Evolutionary conservation across 169 alveolate species (phyloP).

Genomic region (Plasmodium ovale): DNA sequence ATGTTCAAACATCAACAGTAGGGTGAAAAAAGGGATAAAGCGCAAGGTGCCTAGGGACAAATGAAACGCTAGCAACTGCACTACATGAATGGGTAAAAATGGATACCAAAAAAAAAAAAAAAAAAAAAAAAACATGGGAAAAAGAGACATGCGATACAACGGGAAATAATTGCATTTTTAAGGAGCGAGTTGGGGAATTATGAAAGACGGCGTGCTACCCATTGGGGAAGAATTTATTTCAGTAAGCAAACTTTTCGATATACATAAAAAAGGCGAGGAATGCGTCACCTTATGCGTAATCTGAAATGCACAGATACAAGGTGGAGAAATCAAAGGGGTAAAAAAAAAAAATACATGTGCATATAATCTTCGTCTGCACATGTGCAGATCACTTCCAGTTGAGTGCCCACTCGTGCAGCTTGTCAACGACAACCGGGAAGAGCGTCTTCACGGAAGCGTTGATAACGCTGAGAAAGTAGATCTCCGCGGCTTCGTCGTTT

Average conservation of each 20-base stretch:
- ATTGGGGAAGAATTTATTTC: too few species aligned
- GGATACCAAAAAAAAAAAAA: background rate
- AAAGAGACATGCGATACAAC: too few species aligned
- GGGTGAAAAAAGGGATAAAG: background rate
- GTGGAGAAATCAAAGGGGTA: background rate
- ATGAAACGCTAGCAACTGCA: too few species aligned
- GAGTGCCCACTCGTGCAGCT: slow-evolving; percentile 91
- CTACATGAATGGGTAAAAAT: too few species aligned
- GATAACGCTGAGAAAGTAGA: slow-evolving; percentile 88
- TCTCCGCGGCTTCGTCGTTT: slow-evolving; percentile 92
- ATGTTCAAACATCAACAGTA: slow-evolving; percentile 2
- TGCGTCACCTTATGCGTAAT: background rate
- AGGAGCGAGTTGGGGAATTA: too few species aligned
- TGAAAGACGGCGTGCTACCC: too few species aligned
- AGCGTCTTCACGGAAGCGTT: slow-evolving; percentile 92
- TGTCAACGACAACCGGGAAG: slow-evolving; percentile 92
- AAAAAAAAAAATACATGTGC: slow-evolving; percentile 1
- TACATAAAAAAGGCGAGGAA: too few species aligned
- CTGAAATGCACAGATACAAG: background rate
- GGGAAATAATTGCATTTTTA: too few species aligned
- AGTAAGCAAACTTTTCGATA: too few species aligned
- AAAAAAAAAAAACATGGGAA: background rate
- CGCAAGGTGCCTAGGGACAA: background rate
- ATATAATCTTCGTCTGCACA: background rate
- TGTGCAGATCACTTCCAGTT: slow-evolving; percentile 85